These are phyloP conservation scores for Macrophomina pseudophaseolina DNA, from an alignment of 2,329 filamentous ascomycete genomes.

Conservation along the genomic window DNA sequence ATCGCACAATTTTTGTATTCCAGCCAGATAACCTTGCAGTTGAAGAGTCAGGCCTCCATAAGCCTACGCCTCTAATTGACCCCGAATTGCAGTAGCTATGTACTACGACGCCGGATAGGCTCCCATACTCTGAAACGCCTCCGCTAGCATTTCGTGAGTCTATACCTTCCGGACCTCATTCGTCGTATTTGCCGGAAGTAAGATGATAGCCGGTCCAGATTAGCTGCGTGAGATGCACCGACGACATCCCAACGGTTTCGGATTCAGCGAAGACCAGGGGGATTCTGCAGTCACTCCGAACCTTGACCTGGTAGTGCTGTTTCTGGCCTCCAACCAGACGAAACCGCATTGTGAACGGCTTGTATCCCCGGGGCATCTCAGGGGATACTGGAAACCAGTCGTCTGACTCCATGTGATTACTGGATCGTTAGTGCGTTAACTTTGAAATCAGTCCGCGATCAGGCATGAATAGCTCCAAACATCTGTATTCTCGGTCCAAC, in stretches of 20 bases:
- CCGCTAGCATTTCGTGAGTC: not conserved
- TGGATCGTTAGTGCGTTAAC: not conserved
- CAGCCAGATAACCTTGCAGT: not conserved
- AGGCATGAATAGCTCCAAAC: too few species aligned
- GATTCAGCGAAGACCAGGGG: too few species aligned
- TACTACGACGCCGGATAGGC: not conserved
- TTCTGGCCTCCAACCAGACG: too few species aligned
- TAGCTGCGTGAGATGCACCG: too few species aligned
- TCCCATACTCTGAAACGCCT: not conserved
- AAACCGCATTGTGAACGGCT: too few species aligned
- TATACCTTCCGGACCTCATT: not conserved
- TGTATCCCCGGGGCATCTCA: too few species aligned
- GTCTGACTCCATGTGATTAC: not conserved
- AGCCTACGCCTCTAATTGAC: not conserved
- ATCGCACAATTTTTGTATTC: not conserved
- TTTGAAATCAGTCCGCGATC: not conserved
- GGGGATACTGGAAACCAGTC: too few species aligned
- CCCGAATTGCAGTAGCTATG: not conserved
- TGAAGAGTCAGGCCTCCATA: not conserved
- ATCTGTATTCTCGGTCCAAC: too few species aligned
- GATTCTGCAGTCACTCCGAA: too few species aligned
- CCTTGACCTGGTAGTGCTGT: not conserved
- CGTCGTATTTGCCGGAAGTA: too few species aligned
- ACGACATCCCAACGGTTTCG: not conserved
- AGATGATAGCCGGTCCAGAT: too few species aligned